Evolutionary conservation across 352 stramenopile genomes (phyloP), one percentile per base, ranked within the genome.

Genomic region (Blastocystis sp.): DNA sequence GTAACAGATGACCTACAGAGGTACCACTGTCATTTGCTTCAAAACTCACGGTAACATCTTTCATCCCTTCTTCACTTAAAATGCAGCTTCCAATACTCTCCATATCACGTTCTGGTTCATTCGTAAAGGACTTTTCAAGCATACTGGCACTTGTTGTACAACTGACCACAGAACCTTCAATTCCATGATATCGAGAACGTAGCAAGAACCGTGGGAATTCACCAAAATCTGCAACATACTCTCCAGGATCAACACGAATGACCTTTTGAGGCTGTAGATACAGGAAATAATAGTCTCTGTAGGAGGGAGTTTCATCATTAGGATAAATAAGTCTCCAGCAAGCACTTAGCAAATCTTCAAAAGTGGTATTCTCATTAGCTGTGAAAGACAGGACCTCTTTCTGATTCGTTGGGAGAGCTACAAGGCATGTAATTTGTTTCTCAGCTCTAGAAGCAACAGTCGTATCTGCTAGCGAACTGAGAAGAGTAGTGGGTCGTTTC

Each of bases 181-280:
- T 66, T 30, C 73, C 73, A 56, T 84, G 73, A 30, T 84, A 33
- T 30, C 27, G 22, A 15, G 57, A 56, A 33, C 73, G 51, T 24
- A 84, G 51, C 33, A 84, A 64, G 51, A 84, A 84, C 24, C 73
- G 53, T 27, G 73, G 73, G 35, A 30, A 68, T 19, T 84, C 48
- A 11, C 22, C 24, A 57, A 68, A 84, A 35, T 58, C 42, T 1
- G 5, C 9, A 7, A 84, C 48, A 42, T 42, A 84, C 44, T 84
- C 73, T 19, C 73, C 73, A 33, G 68, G 54, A 37, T 54, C 33
- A 22, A 84, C 53, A 35, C 73, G 51, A 22, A 84, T 35, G 15
- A 84, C 33, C 1, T 51, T 1, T 24, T 84, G 42, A 13, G 73
- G 30, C 15, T 22, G 27, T 5, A 84, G n/a, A 35, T 64, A 42